Evolutionary conservation across 176 grass and related monocot genomes (phyloP), one percentile per base, ranked within the genome.

Genomic region (Ensete glaucum): DNA sequence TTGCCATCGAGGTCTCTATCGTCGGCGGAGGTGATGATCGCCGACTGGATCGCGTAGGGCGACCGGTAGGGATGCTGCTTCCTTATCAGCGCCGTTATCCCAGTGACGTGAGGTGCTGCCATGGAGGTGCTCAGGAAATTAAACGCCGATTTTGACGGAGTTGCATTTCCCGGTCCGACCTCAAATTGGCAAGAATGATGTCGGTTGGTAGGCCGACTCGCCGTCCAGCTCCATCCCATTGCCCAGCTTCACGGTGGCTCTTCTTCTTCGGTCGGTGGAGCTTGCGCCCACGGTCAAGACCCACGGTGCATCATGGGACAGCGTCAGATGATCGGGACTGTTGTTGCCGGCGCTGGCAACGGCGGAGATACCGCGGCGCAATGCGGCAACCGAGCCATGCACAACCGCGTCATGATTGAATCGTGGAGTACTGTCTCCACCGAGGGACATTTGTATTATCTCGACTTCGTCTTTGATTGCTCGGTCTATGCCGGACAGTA

Each of bases 121-220:
- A 92, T 92, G 53, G 89, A 92, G 52, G 89, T 92, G 75, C 82
- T 82, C 48, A 71, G 1, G 34, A 92, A 76, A 29, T 81, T 83
- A 78, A 83, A 92, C 72, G 54, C 52, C 24, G 74, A 25, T 3
- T 22, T 55, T 53, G 2, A 9, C 0, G 55, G 69, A 3, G 3
- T 73, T 0, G 82, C 13, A 1, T 86, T 77, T 25, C 80, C 75
- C 43, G 24, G 16, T 17, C 66, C 24, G 20, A 58, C 67, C 9
- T 51, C 63, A 89, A 78, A 92, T 34, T 34, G 29, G 29, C 29
- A 34, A 34, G 50, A 73, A 73, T 3, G 4, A 15, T 50, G 11
- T 26, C n/a, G 23, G 71, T 52, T 73, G 52, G 71, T 54, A 73
- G 20, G 71, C 71, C 4, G 71, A 54, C 16, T 56, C 71, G 1